Percentiles rank a stretch among this genome's conserved stretches.
phyloP scores from a whole-genome alignment of 2,329 filamentous ascomycete genomes.

The Huntiella moniliformis region DNA sequence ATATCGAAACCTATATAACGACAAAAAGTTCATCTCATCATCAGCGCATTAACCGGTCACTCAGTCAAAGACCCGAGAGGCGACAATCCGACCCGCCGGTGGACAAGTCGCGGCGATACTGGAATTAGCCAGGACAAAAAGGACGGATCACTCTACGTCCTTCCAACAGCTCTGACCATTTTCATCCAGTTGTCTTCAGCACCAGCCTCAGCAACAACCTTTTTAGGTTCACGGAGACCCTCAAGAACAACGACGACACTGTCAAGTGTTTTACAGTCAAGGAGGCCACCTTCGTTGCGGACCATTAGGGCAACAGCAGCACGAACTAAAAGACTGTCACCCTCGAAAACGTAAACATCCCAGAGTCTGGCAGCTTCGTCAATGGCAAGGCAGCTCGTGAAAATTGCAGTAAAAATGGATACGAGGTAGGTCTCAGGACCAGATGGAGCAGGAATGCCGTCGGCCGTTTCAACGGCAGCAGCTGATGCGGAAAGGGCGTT shows the following conservation, averaged over 20 bases:
- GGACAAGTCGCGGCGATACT: too few species aligned
- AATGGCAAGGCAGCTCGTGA: conserved; percentile 42
- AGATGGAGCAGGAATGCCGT: not conserved
- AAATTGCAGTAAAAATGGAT: conserved; percentile 43
- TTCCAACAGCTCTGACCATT: conserved; percentile 23
- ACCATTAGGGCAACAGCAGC: conserved; percentile 51
- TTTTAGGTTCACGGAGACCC: conserved; percentile 18
- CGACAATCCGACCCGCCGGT: too few species aligned
- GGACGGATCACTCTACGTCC: conserved; percentile 14
- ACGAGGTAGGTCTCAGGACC: conserved; percentile 34
- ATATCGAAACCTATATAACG: not conserved
- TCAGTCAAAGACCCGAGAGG: too few species aligned
- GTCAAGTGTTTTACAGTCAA: conserved; percentile 25
- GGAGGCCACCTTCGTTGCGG: conserved; percentile 31
- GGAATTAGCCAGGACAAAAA: not conserved
- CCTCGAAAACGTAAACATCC: conserved; percentile 72
- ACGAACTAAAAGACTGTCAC: conserved; percentile 51
- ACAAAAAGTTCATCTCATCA: not conserved
- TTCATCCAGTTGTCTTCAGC: conserved; percentile 31
- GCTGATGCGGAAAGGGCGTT: conserved; percentile 14
- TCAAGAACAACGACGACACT: conserved; percentile 26
- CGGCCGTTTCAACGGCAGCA: not conserved
- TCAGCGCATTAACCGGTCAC: too few species aligned
- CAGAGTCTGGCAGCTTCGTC: conserved; percentile 56
- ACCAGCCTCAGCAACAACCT: conserved; percentile 23